These are phyloP conservation scores for Claviceps cyperi DNA, from an alignment of 2,329 filamentous ascomycete species.

Conservation along the genomic window DNA sequence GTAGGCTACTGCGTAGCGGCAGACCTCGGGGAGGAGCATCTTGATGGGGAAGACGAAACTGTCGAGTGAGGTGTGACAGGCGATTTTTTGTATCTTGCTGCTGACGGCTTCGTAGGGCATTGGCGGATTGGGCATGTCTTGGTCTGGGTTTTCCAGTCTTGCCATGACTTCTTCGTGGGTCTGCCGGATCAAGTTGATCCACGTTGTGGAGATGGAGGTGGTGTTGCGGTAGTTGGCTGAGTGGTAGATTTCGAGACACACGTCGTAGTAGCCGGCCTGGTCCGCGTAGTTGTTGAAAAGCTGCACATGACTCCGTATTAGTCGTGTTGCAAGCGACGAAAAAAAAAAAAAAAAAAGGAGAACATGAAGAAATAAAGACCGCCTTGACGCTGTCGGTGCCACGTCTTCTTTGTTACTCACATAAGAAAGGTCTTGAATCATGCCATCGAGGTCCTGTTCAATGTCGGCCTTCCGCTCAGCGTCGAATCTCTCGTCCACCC, in stretches of 20 bases:
- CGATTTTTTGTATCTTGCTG: slow-evolving; percentile 47
- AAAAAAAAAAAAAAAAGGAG: not conserved
- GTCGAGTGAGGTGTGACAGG: slow-evolving; percentile 48
- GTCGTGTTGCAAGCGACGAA: slow-evolving; percentile 5
- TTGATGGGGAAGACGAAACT: slow-evolving; percentile 52
- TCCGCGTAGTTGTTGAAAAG: slow-evolving; percentile 92
- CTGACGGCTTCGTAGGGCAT: slow-evolving; percentile 59
- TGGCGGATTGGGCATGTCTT: slow-evolving; percentile 24
- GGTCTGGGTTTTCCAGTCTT: slow-evolving; percentile 27
- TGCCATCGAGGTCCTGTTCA: slow-evolving; percentile 56
- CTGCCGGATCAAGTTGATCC: slow-evolving; percentile 66
- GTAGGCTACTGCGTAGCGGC: slow-evolving; percentile 45
- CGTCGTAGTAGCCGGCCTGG: slow-evolving; percentile 81
- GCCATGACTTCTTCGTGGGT: slow-evolving; percentile 45
- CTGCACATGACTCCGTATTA: slow-evolving; percentile 24
- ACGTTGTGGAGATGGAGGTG: slow-evolving; percentile 69
- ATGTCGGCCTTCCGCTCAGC: slow-evolving; percentile 50
- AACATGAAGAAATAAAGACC: not conserved
- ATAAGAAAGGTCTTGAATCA: slow-evolving; percentile 59
- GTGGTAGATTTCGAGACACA: slow-evolving; percentile 86
- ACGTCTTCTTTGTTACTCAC: slow-evolving; percentile 36
- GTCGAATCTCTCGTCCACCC: slow-evolving; percentile 54
- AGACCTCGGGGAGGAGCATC: slow-evolving; percentile 45
- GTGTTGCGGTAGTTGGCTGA: slow-evolving; percentile 81
- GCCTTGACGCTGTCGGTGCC: not conserved